phyloP scores from a whole-genome alignment of 306 rosid genomes.

The Betula pendula region DNA sequence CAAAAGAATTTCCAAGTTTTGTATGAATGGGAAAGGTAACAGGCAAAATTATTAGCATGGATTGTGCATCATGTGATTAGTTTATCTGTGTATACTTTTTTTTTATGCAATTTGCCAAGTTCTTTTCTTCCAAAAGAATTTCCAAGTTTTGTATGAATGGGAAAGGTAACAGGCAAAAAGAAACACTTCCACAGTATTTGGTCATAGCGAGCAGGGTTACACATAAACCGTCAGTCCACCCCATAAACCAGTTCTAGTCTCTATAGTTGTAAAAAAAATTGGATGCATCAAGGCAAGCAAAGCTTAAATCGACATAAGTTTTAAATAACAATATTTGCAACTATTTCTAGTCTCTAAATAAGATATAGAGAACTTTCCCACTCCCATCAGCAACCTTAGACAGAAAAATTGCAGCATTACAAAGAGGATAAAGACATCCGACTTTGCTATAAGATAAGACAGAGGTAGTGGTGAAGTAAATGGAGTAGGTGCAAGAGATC shows the following conservation, averaged over 20 bases:
- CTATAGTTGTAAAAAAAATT: not conserved
- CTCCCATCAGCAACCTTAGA: not conserved
- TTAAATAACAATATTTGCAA: not conserved
- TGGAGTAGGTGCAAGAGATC: not conserved
- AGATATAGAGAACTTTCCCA: not conserved
- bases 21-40: not conserved
- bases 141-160: not conserved
- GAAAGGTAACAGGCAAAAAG: not conserved
- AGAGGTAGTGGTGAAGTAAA: not conserved
- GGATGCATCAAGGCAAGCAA: not conserved
- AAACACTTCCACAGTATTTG: too few relatives aligned
- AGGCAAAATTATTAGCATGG: too few relatives aligned
- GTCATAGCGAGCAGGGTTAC: not conserved
- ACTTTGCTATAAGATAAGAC: not conserved
- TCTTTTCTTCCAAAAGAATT: not conserved
- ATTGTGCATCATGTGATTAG: not conserved
- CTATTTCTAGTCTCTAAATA: not conserved
- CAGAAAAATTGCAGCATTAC: not conserved
- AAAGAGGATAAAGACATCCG: not conserved
- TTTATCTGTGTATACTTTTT: not conserved
- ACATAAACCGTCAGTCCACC: not conserved
- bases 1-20: not conserved
- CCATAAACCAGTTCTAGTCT: constrained; percentile 2
- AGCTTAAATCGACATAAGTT: not conserved
- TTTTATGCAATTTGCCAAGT: not conserved